Percentiles rank a stretch among this genome's conserved stretches.
phyloP scores from a whole-genome alignment of 1,284 basidiomycete species.

The Cutaneotrichosporon sp. region DNA sequence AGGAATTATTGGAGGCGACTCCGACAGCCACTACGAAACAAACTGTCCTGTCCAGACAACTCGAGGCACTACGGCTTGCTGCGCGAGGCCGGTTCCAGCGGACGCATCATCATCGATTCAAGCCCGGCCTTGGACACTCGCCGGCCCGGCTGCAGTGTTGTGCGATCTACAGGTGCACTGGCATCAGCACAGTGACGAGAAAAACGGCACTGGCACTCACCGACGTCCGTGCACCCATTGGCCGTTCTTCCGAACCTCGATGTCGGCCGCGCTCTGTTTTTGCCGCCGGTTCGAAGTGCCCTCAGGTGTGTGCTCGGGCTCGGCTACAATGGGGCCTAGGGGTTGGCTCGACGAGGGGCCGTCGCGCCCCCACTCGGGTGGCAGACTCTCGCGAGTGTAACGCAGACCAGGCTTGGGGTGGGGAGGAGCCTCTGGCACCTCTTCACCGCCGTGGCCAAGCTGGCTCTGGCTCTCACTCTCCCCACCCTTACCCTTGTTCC shows the following conservation, averaged over 20 bases:
- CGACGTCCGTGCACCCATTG: constrained; percentile 75
- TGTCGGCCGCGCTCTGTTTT: constrained; percentile 18
- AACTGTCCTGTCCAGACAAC: background rate
- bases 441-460: background rate
- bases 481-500: constrained; percentile 38
- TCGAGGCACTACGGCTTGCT: background rate
- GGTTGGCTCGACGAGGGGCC: background rate
- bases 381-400: constrained; percentile 70
- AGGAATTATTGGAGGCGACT: background rate
- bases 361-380: constrained; percentile 56
- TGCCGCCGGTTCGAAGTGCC: constrained; percentile 51
- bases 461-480: constrained; percentile 1
- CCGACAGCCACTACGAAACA: background rate
- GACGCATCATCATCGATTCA: constrained; percentile 59
- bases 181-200: background rate
- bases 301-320: constrained; percentile 44
- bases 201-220: constrained; percentile 52
- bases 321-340: constrained; percentile 14
- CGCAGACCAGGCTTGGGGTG: constrained; percentile 46
- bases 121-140: constrained; percentile 86
- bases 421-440: background rate
- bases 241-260: constrained; percentile 78
- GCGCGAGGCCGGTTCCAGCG: constrained; percentile 2
- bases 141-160: constrained; percentile 78
- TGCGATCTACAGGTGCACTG: constrained; percentile 76